phyloP scores from a whole-genome alignment of 1,139 yeast genomes.

The Sugiyamaella neomexicana region DNA sequence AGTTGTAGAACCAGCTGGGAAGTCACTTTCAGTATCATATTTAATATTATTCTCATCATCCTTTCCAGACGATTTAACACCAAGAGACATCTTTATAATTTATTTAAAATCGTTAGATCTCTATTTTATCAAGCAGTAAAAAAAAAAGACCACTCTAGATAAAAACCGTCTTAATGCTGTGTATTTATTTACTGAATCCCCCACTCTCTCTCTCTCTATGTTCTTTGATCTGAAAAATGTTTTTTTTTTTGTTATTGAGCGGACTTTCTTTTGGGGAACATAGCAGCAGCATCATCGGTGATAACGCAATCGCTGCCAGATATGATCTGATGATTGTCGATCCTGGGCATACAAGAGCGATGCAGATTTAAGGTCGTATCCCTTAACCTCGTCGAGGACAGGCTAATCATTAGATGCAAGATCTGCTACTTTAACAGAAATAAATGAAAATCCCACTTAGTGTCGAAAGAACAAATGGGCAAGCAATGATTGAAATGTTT shows the following conservation, averaged over 20 bases:
- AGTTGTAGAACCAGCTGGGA: background rate
- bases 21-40: background rate
- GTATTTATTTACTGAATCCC: background rate
- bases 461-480: too few species aligned
- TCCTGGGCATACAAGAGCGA: background rate
- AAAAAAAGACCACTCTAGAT: too few species aligned
- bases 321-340: background rate
- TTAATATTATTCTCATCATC: background rate
- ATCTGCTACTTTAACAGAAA: too few species aligned
- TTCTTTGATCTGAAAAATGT: too few species aligned
- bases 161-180: background rate
- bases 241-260: background rate
- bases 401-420: too few species aligned
- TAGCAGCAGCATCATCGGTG: background rate
- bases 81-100: background rate
- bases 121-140: too few species aligned
- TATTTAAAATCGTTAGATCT: background rate
- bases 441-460: too few species aligned
- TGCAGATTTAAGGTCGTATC: too few species aligned
- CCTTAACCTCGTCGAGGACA: too few species aligned
- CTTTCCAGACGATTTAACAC: background rate
- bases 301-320: conserved; percentile 1
- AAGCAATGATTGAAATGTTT: too few species aligned
- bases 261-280: background rate
- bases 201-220: background rate